Evolutionary conservation across 108 stramenopile genomes (phyloP).

Genomic region (Mayamaea pseudoterrestris): DNA sequence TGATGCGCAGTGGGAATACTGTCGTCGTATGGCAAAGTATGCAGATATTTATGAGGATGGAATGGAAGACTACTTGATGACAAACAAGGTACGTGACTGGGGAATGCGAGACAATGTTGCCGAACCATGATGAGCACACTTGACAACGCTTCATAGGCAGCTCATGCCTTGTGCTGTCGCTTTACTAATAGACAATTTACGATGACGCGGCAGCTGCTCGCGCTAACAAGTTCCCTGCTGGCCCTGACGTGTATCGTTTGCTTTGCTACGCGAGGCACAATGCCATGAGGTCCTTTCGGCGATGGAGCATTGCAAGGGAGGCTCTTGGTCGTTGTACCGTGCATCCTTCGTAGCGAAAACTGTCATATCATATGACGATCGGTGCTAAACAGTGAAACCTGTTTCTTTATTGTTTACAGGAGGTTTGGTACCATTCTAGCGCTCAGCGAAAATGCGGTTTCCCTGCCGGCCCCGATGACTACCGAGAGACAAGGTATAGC

Average conservation of each 20-base stretch:
- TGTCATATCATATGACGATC: too few species aligned
- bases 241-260: slow-evolving; percentile 41
- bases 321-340: too few species aligned
- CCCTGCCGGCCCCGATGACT: slow-evolving; percentile 8
- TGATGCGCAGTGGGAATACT: slow-evolving; percentile 68
- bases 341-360: too few species aligned
- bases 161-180: background rate
- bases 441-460: background rate
- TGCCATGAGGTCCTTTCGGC: background rate
- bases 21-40: slow-evolving; percentile 42
- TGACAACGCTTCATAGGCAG: too few species aligned
- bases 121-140: background rate
- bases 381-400: too few species aligned
- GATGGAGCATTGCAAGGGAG: too few species aligned
- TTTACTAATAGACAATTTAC: slow-evolving; percentile 31
- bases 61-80: slow-evolving; percentile 50
- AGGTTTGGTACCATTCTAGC: background rate
- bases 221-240: slow-evolving; percentile 32
- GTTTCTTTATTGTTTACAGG: too few species aligned
- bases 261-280: background rate
- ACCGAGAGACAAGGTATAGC: background rate
- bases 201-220: slow-evolving; percentile 29
- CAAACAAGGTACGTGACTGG: slow-evolving; percentile 37
- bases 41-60: slow-evolving; percentile 38
- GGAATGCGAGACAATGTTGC: background rate